Evolutionary conservation across 2,329 filamentous ascomycete genomes (phyloP).

Genomic region (Monosporascus sp.): DNA sequence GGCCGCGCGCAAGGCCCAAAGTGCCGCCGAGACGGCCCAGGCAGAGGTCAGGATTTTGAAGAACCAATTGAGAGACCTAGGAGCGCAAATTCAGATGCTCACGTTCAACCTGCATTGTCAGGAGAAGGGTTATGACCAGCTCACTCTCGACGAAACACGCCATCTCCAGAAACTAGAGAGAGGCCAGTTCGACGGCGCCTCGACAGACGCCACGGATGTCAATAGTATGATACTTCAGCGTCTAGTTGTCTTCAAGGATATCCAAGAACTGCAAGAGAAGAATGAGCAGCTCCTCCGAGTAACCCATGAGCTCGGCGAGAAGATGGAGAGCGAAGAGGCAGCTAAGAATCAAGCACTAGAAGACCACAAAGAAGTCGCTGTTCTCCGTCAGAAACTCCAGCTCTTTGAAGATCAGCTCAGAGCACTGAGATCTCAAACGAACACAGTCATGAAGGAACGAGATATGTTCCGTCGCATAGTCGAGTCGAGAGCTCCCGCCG

Average conservation of each 20-base stretch:
- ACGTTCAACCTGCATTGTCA: slow-evolving; percentile 80
- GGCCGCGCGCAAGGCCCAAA: slow-evolving; percentile 71
- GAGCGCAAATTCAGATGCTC: slow-evolving; percentile 84
- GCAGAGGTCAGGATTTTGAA: slow-evolving; percentile 74
- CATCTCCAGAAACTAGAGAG: slow-evolving; percentile 74
- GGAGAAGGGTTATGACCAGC: slow-evolving; percentile 69
- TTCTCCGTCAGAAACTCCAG: slow-evolving; percentile 65
- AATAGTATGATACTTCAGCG: slow-evolving; percentile 85
- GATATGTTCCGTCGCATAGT: slow-evolving; percentile 97
- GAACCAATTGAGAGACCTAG: slow-evolving; percentile 83
- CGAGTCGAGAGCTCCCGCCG: slow-evolving; percentile 60
- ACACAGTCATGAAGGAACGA: slow-evolving; percentile 91
- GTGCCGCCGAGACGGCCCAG: slow-evolving; percentile 58
- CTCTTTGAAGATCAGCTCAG: slow-evolving; percentile 79
- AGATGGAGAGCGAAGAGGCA: slow-evolving; percentile 88
- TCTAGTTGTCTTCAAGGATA: slow-evolving; percentile 82
- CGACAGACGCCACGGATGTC: slow-evolving; percentile 71
- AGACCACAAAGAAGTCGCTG: slow-evolving; percentile 68
- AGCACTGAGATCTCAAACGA: slow-evolving; percentile 74
- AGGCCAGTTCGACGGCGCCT: slow-evolving; percentile 67
- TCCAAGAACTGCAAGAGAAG: slow-evolving; percentile 79
- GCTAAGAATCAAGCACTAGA: slow-evolving; percentile 58
- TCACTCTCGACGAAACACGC: slow-evolving; percentile 65
- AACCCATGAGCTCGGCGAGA: slow-evolving; percentile 76
- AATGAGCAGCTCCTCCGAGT: slow-evolving; percentile 80